Evolutionary conservation across 352 stramenopile species (phyloP).

Genomic region (Phytopythium mirpurense): DNA sequence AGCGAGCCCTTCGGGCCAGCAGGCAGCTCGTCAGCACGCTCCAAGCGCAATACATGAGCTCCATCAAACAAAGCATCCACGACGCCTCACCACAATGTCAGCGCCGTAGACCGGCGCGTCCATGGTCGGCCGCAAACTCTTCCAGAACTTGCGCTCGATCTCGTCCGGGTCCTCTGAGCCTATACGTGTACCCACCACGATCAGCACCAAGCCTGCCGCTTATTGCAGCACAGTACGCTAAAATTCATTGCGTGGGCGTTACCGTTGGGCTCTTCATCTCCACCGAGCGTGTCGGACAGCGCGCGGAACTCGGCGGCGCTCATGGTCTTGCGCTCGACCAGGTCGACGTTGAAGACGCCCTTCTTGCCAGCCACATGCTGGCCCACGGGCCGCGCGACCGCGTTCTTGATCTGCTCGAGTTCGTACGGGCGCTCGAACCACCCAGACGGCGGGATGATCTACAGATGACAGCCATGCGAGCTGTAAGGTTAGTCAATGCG

Average conservation of each 20-base stretch:
- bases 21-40: not conserved
- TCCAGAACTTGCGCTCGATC: slow-evolving; percentile 87
- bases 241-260: not conserved
- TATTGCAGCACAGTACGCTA: not conserved
- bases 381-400: slow-evolving; percentile 61
- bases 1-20: slow-evolving; percentile 49
- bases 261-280: slow-evolving; percentile 15
- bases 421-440: slow-evolving; percentile 77
- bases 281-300: slow-evolving; percentile 28
- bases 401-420: slow-evolving; percentile 32
- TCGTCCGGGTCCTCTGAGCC: slow-evolving; percentile 36
- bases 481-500: not conserved
- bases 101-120: slow-evolving; percentile 88
- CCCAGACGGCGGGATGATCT: slow-evolving; percentile 69
- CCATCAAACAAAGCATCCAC: not conserved
- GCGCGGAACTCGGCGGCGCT: slow-evolving; percentile 52
- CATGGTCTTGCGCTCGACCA: slow-evolving; percentile 83
- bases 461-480: not conserved
- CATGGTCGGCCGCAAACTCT: slow-evolving; percentile 76
- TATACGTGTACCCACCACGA: not conserved
- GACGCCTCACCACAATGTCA: slow-evolving; percentile 84
- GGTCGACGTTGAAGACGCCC: slow-evolving; percentile 87
- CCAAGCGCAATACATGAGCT: not conserved
- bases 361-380: slow-evolving; percentile 89
- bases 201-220: not conserved